Evolutionary conservation across 2,329 filamentous ascomycete genomes (phyloP).

Genomic region (Uncinocarpus reesii): DNA sequence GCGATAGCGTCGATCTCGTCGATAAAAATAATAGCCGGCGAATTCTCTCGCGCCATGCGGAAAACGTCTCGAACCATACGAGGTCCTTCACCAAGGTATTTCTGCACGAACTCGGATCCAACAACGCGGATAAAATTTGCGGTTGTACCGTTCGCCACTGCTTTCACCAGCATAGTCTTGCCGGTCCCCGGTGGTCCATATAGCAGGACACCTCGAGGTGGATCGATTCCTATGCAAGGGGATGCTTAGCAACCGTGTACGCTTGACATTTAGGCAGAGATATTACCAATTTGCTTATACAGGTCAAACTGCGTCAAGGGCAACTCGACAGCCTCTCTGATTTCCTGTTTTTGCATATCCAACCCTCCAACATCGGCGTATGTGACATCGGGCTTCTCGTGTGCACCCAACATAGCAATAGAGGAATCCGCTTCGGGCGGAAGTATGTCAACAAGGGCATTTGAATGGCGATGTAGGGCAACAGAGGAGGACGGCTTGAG

Average conservation of each 20-base stretch:
- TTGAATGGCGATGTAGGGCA: constrained; percentile 94
- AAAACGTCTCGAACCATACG: constrained; percentile 99
- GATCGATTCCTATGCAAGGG: constrained; percentile 58
- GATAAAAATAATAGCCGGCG: constrained; percentile 97
- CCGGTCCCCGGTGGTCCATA: constrained; percentile 94
- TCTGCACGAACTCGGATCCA: constrained; percentile 96
- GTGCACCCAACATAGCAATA: constrained; percentile 91
- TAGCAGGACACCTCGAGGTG: constrained; percentile 86
- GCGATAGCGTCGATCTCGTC: constrained; percentile 98
- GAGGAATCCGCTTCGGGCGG: constrained; percentile 98
- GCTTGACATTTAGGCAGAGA: neutral
- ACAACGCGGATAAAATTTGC: constrained; percentile 98
- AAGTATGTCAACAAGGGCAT: constrained; percentile 94
- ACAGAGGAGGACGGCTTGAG: constrained; percentile 97
- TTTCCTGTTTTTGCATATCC: constrained; percentile 99
- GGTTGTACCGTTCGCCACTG: constrained; percentile 94
- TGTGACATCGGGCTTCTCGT: constrained; percentile 97
- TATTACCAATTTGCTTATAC: constrained; percentile 85
- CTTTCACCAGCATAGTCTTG: constrained; percentile 97
- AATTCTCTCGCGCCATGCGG: constrained; percentile 97
- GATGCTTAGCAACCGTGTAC: constrained; percentile 7
- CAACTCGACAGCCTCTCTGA: constrained; percentile 91
- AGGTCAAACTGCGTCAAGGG: constrained; percentile 96
- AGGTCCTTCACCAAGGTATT: constrained; percentile 93
- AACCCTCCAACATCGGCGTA: constrained; percentile 96